These are phyloP conservation scores for Lycium ferocissimum DNA, from an alignment of 257 asterid species.

Conservation along the genomic window DNA sequence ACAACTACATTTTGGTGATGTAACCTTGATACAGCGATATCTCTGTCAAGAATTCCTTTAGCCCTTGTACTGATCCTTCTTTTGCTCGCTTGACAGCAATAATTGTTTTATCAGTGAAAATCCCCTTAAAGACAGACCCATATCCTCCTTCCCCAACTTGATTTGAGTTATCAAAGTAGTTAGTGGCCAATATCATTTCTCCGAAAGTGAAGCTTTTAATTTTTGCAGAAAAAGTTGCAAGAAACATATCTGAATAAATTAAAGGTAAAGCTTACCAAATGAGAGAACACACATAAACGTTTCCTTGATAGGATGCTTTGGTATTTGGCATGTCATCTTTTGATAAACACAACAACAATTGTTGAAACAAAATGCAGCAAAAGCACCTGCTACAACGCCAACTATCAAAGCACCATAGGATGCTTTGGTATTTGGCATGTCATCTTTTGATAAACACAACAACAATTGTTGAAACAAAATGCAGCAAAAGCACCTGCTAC, in stretches of 20 bases:
- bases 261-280: neutral
- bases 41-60: constrained; percentile 55
- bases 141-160: constrained; percentile 60
- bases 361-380: constrained; percentile 38
- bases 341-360: constrained; percentile 37
- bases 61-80: constrained; percentile 57
- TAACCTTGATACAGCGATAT: constrained; percentile 50
- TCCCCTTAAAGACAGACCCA: constrained; percentile 51
- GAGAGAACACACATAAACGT: constrained; percentile 42
- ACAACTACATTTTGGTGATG: constrained; percentile 61
- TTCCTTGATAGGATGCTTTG: constrained; percentile 36
- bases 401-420: constrained; percentile 25
- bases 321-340: constrained; percentile 37
- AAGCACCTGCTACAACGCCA: constrained; percentile 32
- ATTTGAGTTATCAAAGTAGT: constrained; percentile 40
- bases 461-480: constrained; percentile 33
- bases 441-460: neutral
- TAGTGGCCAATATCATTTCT: constrained; percentile 51
- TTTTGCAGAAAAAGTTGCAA: neutral
- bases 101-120: constrained; percentile 40
- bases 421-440: too few relatives aligned
- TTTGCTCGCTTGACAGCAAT: constrained; percentile 55
- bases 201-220: constrained; percentile 42
- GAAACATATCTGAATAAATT: neutral
- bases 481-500: constrained; percentile 38